These are phyloP conservation scores for Pulveroboletus ravenelii DNA, from an alignment of 768 basidiomycete genomes.

Conservation along the genomic window DNA sequence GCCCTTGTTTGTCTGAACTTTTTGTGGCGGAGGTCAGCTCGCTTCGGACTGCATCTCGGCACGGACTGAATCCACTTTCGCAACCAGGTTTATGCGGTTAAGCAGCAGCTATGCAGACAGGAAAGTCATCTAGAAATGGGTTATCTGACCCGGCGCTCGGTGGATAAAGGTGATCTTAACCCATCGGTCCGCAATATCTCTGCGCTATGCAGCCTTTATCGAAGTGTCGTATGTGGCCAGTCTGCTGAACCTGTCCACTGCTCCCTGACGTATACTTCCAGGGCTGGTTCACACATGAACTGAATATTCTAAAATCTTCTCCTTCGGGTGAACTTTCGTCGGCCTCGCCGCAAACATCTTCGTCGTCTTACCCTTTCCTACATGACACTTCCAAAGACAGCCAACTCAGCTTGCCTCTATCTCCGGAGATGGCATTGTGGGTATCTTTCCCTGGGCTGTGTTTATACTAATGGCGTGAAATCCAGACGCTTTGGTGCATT, in stretches of 20 bases:
- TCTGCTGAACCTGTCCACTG: neutral
- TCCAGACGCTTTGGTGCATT: constrained; percentile 86
- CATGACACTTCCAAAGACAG: constrained; percentile 38
- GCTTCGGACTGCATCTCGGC: neutral
- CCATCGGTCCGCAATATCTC: constrained; percentile 66
- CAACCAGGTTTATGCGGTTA: constrained; percentile 39
- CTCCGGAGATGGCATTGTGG: constrained; percentile 84
- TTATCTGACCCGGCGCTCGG: constrained; percentile 48
- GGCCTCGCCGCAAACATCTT: constrained; percentile 42
- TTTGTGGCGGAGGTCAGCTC: constrained; percentile 46
- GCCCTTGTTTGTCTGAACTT: constrained; percentile 65
- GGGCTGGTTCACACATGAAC: constrained; percentile 81
- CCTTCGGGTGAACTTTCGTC: constrained; percentile 49
- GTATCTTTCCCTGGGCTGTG: constrained; percentile 25
- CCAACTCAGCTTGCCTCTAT: constrained; percentile 67
- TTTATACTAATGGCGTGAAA: constrained; percentile 6
- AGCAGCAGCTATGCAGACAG: constrained; percentile 59
- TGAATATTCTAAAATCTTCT: constrained; percentile 60
- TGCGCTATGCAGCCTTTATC: constrained; percentile 74
- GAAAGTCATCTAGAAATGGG: constrained; percentile 78
- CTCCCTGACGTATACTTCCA: constrained; percentile 27
- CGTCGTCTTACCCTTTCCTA: constrained; percentile 43
- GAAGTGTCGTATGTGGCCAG: constrained; percentile 66
- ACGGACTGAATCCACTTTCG: neutral
- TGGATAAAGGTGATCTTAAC: constrained; percentile 65